Conservation (phyloP, 2,329 filamentous ascomycete genomes). For the Nothophaeocryptopus gaeumannii region DNA sequence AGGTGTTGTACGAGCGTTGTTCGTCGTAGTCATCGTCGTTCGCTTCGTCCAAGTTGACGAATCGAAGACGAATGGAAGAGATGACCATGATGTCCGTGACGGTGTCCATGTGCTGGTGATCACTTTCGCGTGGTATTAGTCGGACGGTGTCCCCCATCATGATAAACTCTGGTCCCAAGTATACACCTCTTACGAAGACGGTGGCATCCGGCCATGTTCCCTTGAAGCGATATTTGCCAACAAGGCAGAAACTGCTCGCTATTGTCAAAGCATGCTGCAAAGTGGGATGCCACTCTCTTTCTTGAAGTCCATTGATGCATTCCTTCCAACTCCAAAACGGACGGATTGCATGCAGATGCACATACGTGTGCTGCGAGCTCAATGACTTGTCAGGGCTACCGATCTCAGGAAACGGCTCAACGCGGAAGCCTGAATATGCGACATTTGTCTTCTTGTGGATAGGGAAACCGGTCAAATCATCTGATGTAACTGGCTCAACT, state of each 20-base stretch:
- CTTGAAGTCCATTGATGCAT: slow-evolving; percentile 43
- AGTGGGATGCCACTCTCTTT: slow-evolving; percentile 51
- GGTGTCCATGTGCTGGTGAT: slow-evolving; percentile 17
- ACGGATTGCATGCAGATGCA: slow-evolving; percentile 53
- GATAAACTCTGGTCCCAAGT: slow-evolving; percentile 56
- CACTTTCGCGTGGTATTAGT: slow-evolving; percentile 35
- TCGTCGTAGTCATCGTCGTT: slow-evolving; percentile 47
- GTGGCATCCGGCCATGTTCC: slow-evolving; percentile 55
- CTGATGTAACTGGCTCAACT: slow-evolving; percentile 39
- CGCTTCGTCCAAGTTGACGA: slow-evolving; percentile 48
- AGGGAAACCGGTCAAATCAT: slow-evolving; percentile 47
- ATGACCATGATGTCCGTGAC: slow-evolving; percentile 55
- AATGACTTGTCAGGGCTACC: slow-evolving; percentile 47
- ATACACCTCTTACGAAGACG: slow-evolving; percentile 55
- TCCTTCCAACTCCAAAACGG: slow-evolving; percentile 56
- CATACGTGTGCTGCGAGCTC: slow-evolving; percentile 55
- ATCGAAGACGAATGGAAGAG: slow-evolving; percentile 51
- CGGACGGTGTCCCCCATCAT: slow-evolving; percentile 55
- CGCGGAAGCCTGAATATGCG: slow-evolving; percentile 54
- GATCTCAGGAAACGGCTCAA: slow-evolving; percentile 56
- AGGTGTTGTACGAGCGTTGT: slow-evolving; percentile 40
- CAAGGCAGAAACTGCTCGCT: slow-evolving; percentile 52
- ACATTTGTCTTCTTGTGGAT: slow-evolving; percentile 42
- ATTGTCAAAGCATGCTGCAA: slow-evolving; percentile 54
- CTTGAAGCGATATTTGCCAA: slow-evolving; percentile 53